Base-by-base conservation (phyloP, 2,329 filamentous ascomycete species). In the Podosphaera aphanis region DNA sequence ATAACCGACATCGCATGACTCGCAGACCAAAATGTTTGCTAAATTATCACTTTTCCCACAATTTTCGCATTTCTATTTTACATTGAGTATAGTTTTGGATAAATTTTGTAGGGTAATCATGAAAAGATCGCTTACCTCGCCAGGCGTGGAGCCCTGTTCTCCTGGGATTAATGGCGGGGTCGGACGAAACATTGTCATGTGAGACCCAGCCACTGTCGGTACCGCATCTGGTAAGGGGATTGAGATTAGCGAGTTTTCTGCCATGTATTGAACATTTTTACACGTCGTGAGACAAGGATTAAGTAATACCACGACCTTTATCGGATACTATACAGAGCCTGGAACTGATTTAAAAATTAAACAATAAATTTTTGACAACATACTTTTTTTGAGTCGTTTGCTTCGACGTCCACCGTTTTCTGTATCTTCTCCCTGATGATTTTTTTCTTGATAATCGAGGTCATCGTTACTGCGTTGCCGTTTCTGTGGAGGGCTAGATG, bases 141-240 rank as follows among this genome's bases (percentile, higher is more conserved):
- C 68, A 43, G 68, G 67, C 21, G 49, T 52, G 37, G 50, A 52
- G 20, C 52, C 49, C 37, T 38, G 51, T 47, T 74, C 73, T 46
- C 71, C 66, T 18, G 70, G 68, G 48, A 77, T 67, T 50, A 74
- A 72, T 16, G 79, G 83, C 15, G 78, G 77, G 21, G 81, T 78
- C 47, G 88, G 83, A 45, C 88, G 82, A 58, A 93, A 85, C 56
- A 88, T 74, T 49, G 83, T 90, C 85, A 95, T 95, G 63, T 95
- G 85, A 45, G 88, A 95, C 46, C 90, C 90, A 52, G 85, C 85
- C 53, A 98, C 84, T 29, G 83, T 93, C 38, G 88, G 84, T 31
- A 78, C 72, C 38, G 68, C 66, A 62, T 75, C 72, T 68, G 18
- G 59, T 52, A 62, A 50, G 29, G 29, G 29, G 55, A 55, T 51